phyloP scores from a whole-genome alignment of 2,329 filamentous ascomycete genomes.

The Amauroascus verrucosus region DNA sequence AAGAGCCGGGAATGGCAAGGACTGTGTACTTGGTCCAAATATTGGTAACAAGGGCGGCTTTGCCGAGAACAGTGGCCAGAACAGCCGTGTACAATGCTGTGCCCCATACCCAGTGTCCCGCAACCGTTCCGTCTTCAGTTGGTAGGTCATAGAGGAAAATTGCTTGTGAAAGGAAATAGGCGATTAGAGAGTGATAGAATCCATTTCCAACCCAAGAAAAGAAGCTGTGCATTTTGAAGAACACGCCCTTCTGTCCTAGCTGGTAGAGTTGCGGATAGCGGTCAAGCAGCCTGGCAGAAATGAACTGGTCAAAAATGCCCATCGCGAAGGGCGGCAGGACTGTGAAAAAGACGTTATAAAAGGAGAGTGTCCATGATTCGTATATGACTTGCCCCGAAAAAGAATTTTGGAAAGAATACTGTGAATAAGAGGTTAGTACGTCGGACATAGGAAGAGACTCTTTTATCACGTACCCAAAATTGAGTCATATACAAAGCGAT shows the following conservation, averaged over 20 bases:
- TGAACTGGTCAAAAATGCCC: conserved; percentile 95
- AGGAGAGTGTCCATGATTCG: conserved; percentile 98
- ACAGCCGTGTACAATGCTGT: conserved; percentile 88
- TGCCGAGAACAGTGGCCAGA: conserved; percentile 86
- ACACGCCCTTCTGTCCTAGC: conserved; percentile 82
- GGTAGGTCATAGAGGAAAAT: conserved; percentile 76
- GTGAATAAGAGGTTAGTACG: conserved; percentile 18
- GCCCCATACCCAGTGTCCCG: conserved; percentile 97
- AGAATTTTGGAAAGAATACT: conserved; percentile 96
- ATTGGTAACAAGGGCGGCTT: conserved; percentile 87
- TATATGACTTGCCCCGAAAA: conserved; percentile 97
- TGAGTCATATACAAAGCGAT: conserved; percentile 98
- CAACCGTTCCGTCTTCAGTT: conserved; percentile 65
- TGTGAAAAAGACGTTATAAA: conserved; percentile 98
- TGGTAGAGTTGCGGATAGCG: conserved; percentile 93
- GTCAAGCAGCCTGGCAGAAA: conserved; percentile 85
- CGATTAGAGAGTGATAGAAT: conserved; percentile 85
- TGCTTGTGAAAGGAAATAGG: conserved; percentile 75
- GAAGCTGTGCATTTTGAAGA: conserved; percentile 90
- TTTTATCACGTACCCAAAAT: conserved; percentile 65
- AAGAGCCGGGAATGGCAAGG: conserved; percentile 85
- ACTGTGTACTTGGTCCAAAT: conserved; percentile 99
- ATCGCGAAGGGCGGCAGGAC: conserved; percentile 86
- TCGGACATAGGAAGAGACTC: conserved; percentile 7
- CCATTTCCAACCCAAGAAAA: conserved; percentile 87